Conservation (phyloP, 2,329 filamentous ascomycete genomes). For the Claviceps capensis region DNA sequence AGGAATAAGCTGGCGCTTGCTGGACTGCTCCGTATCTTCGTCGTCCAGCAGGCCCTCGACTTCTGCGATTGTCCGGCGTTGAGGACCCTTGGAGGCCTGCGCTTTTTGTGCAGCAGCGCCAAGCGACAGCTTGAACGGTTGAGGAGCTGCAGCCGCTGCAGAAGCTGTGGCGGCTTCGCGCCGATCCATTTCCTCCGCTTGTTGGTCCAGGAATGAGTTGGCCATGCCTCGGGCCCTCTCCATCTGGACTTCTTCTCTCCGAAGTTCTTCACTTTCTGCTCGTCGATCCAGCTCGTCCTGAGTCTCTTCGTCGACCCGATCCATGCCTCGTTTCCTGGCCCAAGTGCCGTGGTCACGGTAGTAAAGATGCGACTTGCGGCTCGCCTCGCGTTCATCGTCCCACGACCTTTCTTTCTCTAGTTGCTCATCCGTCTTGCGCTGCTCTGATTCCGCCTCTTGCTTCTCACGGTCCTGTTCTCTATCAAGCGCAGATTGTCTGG, state of each 20-base stretch:
- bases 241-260: constrained; percentile 54
- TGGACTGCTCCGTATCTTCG: constrained; percentile 66
- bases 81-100: constrained; percentile 40
- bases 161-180: constrained; percentile 23
- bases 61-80: constrained; percentile 74
- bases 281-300: constrained; percentile 73
- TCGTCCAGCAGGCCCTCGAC: constrained; percentile 91
- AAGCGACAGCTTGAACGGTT: constrained; percentile 84
- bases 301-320: constrained; percentile 58
- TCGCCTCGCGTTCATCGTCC: constrained; percentile 76
- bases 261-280: constrained; percentile 61
- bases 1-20: constrained; percentile 64
- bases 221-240: constrained; percentile 75
- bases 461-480: constrained; percentile 71
- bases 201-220: constrained; percentile 77
- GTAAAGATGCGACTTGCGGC: constrained; percentile 62
- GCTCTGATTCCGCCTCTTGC: constrained; percentile 53
- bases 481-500: constrained; percentile 70
- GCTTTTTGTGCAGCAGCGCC: constrained; percentile 72
- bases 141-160: constrained; percentile 35
- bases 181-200: constrained; percentile 61
- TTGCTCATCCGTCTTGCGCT: constrained; percentile 55
- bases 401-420: constrained; percentile 55
- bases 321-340: constrained; percentile 65
- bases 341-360: constrained; percentile 77